Base-by-base conservation (phyloP, 139 green algal genomes). In the Dunaliella primolecta region DNA sequence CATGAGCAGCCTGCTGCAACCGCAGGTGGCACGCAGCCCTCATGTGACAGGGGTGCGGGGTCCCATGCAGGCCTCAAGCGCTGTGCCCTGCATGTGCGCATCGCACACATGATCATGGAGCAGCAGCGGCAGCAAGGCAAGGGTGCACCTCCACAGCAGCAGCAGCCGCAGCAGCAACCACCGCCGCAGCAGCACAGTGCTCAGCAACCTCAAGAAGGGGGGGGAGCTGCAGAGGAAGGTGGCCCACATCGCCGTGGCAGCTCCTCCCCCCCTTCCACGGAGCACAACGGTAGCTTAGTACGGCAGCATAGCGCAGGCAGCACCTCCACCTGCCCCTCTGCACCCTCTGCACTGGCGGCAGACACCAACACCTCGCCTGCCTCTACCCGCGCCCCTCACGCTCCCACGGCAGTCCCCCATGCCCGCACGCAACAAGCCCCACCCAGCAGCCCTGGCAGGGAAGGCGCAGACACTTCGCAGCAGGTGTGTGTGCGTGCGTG, bases 41-140 rank as follows among this genome's bases (percentile, higher is more conserved):
- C n/a, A n/a, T n/a, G n/a, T n/a, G n/a, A n/a, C n/a, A n/a, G n/a
- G n/a, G 57, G 57, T 24, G 57, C 21, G 57, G 57, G 57, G 21
- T 20, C 11, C 72, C 11, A 32, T 7, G 72, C 72, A 24, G 30
- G 29, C 29, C 72, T 89, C 57, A 92, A 92, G 82, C 91, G 92
- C 77, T 93, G 90, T 74, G 91, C 92, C 2, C 86, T 74, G 78
- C 92, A 95, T 37, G 92, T 94, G 25, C 95, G 94, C 87, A 95
- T 95, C 27, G 91, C 92, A 0, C 91, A 95, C 82, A 91, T 92
- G 38, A 95, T 95, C 34, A 85, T 90, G 25, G 90, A 90, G 82
- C 92, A 93, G 75, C 87, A 90, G 64, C 64, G 88, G 75, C 81
- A 83, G 64, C 72, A 78, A 78, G 72, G 72, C 30, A 20, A 3